Evolutionary conservation across 2,329 filamentous ascomycete genomes (phyloP).

Genomic region (Phialophora tarda): DNA sequence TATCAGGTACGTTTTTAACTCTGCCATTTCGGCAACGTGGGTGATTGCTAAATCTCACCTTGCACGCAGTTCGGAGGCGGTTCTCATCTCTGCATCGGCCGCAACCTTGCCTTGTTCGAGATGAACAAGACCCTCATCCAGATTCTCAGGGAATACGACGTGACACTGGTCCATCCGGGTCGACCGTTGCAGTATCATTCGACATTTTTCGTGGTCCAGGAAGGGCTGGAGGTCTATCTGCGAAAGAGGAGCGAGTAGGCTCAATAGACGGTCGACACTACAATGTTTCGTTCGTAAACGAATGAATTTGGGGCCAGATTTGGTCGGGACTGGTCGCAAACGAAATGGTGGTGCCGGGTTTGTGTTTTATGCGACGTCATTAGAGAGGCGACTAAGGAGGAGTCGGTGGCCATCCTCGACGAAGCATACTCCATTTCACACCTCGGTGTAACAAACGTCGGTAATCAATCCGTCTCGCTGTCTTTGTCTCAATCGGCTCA

Average conservation of each 20-base stretch:
- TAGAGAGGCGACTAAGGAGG: background rate
- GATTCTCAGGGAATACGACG: conserved; percentile 60
- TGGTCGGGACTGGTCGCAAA: background rate
- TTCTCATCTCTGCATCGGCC: conserved; percentile 62
- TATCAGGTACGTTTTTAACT: conserved; percentile 53
- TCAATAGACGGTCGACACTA: background rate
- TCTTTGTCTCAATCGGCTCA: no score
- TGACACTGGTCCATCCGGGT: conserved; percentile 58
- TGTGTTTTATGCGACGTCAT: background rate
- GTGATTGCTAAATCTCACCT: background rate
- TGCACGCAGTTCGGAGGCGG: conserved; percentile 57
- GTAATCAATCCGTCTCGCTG: background rate
- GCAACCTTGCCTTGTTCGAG: conserved; percentile 62
- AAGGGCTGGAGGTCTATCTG: conserved; percentile 58
- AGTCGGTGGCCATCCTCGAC: background rate
- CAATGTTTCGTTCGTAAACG: background rate
- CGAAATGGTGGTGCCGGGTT: background rate
- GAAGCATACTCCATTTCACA: background rate
- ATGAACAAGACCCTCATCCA: conserved; percentile 65
- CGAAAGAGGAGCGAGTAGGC: conserved; percentile 37
- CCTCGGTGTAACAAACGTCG: background rate
- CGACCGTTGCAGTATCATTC: conserved; percentile 59
- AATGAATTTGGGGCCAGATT: no score
- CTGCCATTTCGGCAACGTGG: background rate
- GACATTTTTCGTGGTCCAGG: conserved; percentile 66